Evolutionary conservation across 2,329 filamentous ascomycete species (phyloP).

Genomic region (Ophiostoma himal-ulmi): DNA sequence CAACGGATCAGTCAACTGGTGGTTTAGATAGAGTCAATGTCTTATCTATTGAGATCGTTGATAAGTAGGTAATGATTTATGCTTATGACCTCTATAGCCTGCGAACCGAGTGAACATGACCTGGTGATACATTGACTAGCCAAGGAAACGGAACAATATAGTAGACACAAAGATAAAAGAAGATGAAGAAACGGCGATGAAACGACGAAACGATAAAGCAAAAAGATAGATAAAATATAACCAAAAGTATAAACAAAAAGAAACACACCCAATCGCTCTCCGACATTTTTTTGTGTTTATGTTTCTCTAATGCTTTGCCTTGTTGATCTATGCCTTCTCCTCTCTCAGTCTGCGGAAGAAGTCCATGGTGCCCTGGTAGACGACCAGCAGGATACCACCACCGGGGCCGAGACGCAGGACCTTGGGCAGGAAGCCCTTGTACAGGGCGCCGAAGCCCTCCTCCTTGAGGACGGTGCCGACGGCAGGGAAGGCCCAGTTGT

Average conservation of each 20-base stretch:
- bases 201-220: neutral
- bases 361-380: conserved; percentile 85
- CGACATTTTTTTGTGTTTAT: neutral
- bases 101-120: neutral
- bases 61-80: neutral
- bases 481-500: conserved; percentile 96
- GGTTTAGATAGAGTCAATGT: conserved; percentile 53
- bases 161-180: neutral
- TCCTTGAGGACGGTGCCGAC: conserved; percentile 83
- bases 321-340: conserved; percentile 21
- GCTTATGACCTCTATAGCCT: neutral
- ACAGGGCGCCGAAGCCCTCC: conserved; percentile 85
- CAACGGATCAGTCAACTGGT: conserved; percentile 62
- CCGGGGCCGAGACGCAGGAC: conserved; percentile 70
- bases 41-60: neutral
- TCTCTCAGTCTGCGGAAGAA: conserved; percentile 68
- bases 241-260: neutral
- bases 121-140: neutral
- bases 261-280: neutral
- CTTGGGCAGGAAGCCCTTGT: conserved; percentile 98
- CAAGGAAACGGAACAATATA: conserved; percentile 3
- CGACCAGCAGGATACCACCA: conserved; percentile 68
- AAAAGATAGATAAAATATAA: neutral
- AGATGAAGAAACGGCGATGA: neutral
- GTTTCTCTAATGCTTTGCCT: neutral